These are phyloP conservation scores for Acanthamoeba sp. DNA, from an alignment of 208 protist species.

Conservation along the genomic window DNA sequence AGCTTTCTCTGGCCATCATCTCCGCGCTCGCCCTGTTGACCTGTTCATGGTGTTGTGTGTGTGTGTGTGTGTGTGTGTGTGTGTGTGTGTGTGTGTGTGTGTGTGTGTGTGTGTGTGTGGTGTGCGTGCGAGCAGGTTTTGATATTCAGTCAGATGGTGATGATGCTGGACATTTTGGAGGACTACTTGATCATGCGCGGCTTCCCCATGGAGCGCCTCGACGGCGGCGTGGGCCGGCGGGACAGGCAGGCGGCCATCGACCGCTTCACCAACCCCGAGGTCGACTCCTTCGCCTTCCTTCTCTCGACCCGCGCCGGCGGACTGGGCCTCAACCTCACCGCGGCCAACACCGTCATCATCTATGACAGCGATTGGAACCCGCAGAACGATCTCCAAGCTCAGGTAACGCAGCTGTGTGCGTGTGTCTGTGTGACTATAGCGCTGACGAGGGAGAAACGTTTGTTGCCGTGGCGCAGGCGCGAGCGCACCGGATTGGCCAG, in stretches of 20 bases:
- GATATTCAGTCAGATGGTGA: slow-evolving; percentile 91
- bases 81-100: no score
- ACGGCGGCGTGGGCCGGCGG: slow-evolving; percentile 87
- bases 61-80: no score
- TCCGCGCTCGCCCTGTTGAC: no score
- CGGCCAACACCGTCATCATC: slow-evolving; percentile 92
- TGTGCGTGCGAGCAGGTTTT: slow-evolving; percentile 48
- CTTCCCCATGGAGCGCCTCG: slow-evolving; percentile 90
- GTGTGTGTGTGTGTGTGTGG: no score
- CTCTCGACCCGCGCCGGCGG: slow-evolving; percentile 91
- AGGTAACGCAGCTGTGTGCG: slow-evolving; percentile 88
- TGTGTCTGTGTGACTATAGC: slow-evolving; percentile 98
- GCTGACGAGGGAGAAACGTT: not conserved
- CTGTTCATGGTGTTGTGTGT: no score
- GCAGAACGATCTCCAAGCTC: slow-evolving; percentile 88
- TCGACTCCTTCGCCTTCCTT: slow-evolving; percentile 91
- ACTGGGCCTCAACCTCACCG: slow-evolving; percentile 90
- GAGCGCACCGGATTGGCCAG: slow-evolving; percentile 90
- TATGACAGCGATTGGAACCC: slow-evolving; percentile 91
- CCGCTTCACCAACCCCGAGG: slow-evolving; percentile 86
- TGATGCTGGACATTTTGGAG: slow-evolving; percentile 91
- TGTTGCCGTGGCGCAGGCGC: no score
- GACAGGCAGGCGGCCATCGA: slow-evolving; percentile 89
- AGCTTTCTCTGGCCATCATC: no score
- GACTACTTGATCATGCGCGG: slow-evolving; percentile 87